Conservation (phyloP, 352 stramenopile species). For the Globisporangium radiosum region DNA sequence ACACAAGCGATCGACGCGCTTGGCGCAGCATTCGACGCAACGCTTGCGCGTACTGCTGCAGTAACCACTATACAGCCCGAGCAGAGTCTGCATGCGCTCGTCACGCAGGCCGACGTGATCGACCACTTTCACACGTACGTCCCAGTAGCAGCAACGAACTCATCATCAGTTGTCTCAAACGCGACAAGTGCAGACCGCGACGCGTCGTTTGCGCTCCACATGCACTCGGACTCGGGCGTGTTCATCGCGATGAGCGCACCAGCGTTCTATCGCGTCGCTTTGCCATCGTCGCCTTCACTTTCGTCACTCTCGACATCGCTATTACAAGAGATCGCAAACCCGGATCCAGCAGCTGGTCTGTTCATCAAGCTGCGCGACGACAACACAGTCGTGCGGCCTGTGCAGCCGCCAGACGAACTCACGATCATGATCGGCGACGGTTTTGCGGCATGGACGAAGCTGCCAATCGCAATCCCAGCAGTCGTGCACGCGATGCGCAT, state of each 20-base stretch:
- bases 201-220: conserved; percentile 8
- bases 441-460: conserved; percentile 12
- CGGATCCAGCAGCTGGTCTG: conserved; percentile 12
- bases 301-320: too few relatives aligned
- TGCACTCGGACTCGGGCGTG: conserved; percentile 19
- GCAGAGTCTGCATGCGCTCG: conserved; percentile 7
- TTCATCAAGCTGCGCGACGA: conserved; percentile 5
- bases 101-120: conserved; percentile 9
- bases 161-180: too few relatives aligned
- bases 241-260: conserved; percentile 19
- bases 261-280: conserved; percentile 11
- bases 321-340: conserved; percentile 9
- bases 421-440: conserved; percentile 18
- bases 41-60: background rate
- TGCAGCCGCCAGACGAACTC: conserved; percentile 12
- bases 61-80: too few relatives aligned
- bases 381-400: conserved; percentile 10
- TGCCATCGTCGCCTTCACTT: too few relatives aligned
- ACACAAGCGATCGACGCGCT: conserved; percentile 5
- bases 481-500: conserved; percentile 19
- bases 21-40: conserved; percentile 10
- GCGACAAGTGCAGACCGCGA: background rate
- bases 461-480: conserved; percentile 12
- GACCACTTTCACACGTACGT: conserved; percentile 21
- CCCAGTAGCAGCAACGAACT: background rate